These are phyloP conservation scores for Wickerhamiella qilinensis DNA, from an alignment of 805 yeast genomes.

Conservation along the genomic window DNA sequence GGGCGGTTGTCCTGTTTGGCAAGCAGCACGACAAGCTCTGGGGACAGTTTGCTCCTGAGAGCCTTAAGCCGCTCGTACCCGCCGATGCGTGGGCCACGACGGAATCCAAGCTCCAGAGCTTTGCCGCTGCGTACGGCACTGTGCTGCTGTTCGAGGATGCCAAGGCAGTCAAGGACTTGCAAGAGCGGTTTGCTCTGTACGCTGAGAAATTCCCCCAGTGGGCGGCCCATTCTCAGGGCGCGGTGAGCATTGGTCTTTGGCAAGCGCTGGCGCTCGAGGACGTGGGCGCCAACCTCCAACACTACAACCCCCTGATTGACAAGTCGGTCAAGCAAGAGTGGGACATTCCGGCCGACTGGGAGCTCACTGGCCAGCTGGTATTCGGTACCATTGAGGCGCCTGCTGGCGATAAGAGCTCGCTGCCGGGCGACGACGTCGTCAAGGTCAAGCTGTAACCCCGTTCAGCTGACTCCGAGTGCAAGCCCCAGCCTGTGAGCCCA, in stretches of 20 bases:
- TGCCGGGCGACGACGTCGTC: neutral
- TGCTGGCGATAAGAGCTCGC: neutral
- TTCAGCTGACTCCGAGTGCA: too few relatives aligned
- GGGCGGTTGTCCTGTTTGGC: slow-evolving; percentile 34
- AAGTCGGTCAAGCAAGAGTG: slow-evolving; percentile 24
- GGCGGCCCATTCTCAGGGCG: slow-evolving; percentile 29
- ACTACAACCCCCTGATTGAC: slow-evolving; percentile 32
- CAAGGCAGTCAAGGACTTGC: slow-evolving; percentile 24
- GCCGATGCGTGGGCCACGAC: slow-evolving; percentile 25
- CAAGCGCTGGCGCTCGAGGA: slow-evolving; percentile 30
- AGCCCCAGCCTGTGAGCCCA: too few relatives aligned
- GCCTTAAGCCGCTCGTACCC: slow-evolving; percentile 19
- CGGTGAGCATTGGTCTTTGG: slow-evolving; percentile 38
- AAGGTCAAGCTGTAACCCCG: neutral
- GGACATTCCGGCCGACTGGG: slow-evolving; percentile 29
- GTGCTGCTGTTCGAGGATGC: slow-evolving; percentile 32
- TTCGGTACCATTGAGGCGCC: slow-evolving; percentile 26
- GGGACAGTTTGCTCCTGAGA: slow-evolving; percentile 24
- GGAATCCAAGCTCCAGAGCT: slow-evolving; percentile 25
- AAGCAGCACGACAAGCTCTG: slow-evolving; percentile 31
- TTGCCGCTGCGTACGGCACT: slow-evolving; percentile 33
- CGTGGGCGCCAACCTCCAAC: slow-evolving; percentile 37
- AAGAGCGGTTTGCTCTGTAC: slow-evolving; percentile 29
- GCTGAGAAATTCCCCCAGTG: slow-evolving; percentile 32
- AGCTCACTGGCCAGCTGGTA: slow-evolving; percentile 33